Evolutionary conservation across 176 grass and related monocot genomes (phyloP).

Genomic region (Aegilops tauschii): DNA sequence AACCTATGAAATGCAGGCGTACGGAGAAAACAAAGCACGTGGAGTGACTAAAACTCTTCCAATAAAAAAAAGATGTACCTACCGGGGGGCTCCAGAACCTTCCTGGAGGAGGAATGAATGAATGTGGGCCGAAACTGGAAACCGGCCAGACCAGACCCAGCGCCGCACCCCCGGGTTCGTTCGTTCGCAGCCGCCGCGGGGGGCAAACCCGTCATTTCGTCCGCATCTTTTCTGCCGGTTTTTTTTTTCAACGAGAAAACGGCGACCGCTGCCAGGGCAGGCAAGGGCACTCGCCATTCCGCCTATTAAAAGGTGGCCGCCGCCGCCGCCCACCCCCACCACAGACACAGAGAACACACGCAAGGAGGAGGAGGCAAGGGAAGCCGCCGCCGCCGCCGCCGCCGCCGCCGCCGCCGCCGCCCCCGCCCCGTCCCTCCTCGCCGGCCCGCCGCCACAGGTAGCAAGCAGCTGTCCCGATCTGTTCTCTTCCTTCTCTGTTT

Average conservation of each 20-base stretch:
- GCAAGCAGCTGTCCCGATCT: not conserved
- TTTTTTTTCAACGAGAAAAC: not conserved
- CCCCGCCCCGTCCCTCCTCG: not conserved
- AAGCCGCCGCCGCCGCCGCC: not conserved
- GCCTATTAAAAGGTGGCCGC: constrained; percentile 42
- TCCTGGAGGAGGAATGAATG: too few relatives aligned
- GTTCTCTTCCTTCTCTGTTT: not conserved
- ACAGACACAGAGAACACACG: not conserved
- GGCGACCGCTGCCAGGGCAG: not conserved
- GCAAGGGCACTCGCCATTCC: not conserved
- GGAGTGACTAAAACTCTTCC: too few relatives aligned
- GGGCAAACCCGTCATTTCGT: not conserved
- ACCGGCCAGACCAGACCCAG: too few relatives aligned
- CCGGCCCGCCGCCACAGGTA: not conserved
- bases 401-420: not conserved
- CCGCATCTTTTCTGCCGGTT: not conserved
- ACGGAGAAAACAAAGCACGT: too few relatives aligned
- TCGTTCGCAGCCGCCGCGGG: too few relatives aligned
- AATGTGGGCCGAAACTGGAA: too few relatives aligned
- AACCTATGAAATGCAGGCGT: too few relatives aligned
- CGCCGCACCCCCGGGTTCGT: too few relatives aligned
- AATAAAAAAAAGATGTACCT: too few relatives aligned
- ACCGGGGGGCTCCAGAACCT: too few relatives aligned
- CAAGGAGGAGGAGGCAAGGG: not conserved
- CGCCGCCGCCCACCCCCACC: constrained; percentile 24